Percentiles rank a stretch among this genome's conserved stretches.
Evolutionary conservation across 495 filamentous ascomycete species (phyloP).

Genomic region (Penicillium pancosmium): DNA sequence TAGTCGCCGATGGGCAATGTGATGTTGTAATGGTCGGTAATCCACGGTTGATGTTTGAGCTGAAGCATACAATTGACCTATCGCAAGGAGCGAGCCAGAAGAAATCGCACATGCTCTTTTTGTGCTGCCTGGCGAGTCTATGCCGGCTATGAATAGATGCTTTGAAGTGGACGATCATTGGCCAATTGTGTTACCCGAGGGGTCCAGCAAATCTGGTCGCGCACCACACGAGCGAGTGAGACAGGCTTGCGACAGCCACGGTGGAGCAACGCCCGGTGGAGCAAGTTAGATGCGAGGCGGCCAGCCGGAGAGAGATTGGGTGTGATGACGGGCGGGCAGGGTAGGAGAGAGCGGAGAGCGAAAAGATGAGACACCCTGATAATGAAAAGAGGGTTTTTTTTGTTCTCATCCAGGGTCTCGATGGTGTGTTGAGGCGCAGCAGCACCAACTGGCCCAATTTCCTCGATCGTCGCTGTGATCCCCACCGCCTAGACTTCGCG

Average conservation of each 20-base stretch:
- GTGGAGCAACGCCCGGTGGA: background rate
- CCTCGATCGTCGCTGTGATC: background rate
- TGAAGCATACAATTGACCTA: background rate
- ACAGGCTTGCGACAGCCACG: slow-evolving; percentile 3
- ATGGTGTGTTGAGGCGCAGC: slow-evolving; percentile 7
- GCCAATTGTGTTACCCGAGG: slow-evolving; percentile 3
- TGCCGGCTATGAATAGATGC: background rate
- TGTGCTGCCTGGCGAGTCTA: background rate
- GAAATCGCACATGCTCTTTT: background rate
- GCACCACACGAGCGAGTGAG: background rate
- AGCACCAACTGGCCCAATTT: background rate
- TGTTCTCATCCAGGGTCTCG: background rate
- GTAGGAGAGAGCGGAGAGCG: background rate
- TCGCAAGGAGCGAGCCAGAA: background rate
- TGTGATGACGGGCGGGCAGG: background rate
- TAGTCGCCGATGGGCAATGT: background rate
- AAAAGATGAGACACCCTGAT: background rate
- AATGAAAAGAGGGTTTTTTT: background rate
- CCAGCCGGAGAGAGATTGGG: background rate
- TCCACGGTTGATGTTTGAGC: background rate
- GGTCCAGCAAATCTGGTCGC: background rate
- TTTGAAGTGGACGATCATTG: background rate
- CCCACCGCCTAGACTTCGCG: slow-evolving; percentile 7
- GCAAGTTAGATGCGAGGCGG: background rate
- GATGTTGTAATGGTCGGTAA: background rate